A percentile compares a stretch with the other conserved stretches of the same genome.
These are phyloP conservation scores for Fusarium aywerte DNA, from an alignment of 2,329 filamentous ascomycete species.

Conservation along the genomic window DNA sequence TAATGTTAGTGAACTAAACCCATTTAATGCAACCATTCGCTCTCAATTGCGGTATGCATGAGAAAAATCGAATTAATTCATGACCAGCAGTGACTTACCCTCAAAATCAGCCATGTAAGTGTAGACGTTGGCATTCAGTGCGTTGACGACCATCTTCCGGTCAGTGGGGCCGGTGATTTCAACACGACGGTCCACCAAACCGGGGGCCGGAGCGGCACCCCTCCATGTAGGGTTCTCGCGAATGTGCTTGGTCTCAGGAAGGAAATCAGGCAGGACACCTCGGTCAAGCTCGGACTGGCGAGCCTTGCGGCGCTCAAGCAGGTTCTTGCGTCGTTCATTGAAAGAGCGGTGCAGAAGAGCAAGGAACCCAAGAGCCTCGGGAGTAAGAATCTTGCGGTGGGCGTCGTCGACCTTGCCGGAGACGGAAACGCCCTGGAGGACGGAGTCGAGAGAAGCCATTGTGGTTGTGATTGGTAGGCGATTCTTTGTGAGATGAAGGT, in stretches of 20 bases:
- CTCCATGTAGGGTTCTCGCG: conserved; percentile 95
- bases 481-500: conserved; percentile 3
- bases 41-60: background rate
- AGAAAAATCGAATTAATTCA: background rate
- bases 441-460: conserved; percentile 77
- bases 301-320: conserved; percentile 85
- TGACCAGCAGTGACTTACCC: conserved; percentile 64
- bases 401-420: conserved; percentile 80
- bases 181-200: conserved; percentile 90
- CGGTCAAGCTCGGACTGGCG: conserved; percentile 95
- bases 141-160: conserved; percentile 99
- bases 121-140: conserved; percentile 94
- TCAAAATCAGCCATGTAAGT: conserved; percentile 99
- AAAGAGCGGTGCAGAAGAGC: conserved; percentile 95
- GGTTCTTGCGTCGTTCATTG: conserved; percentile 85
- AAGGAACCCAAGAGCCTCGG: conserved; percentile 89
- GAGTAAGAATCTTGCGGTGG: conserved; percentile 90
- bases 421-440: conserved; percentile 89
- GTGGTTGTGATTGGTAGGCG: conserved; percentile 17
- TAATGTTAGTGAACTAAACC: conserved; percentile 18
- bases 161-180: conserved; percentile 98
- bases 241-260: conserved; percentile 94
- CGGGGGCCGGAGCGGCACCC: conserved; percentile 89
- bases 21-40: background rate
- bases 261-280: conserved; percentile 89